Evolutionary conservation across 1,284 basidiomycete species (phyloP).

Genomic region (Ustilago vetiveriae): DNA sequence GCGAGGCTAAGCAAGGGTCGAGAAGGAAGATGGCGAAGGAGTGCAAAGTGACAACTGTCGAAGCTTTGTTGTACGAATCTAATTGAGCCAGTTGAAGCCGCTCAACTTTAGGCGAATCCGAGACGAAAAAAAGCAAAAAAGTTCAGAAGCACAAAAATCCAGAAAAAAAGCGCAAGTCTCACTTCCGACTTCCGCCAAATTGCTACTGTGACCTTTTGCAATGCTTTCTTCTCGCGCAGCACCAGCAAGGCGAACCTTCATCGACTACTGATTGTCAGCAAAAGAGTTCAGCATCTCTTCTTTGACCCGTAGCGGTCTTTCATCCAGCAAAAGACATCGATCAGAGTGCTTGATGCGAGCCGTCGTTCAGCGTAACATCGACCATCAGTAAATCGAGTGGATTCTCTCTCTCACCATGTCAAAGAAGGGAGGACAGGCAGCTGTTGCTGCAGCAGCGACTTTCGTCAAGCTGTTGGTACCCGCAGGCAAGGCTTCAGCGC

Average conservation of each 20-base stretch:
- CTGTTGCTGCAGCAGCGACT: conserved; percentile 41
- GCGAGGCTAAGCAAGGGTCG: not conserved
- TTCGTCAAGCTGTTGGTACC: conserved; percentile 78
- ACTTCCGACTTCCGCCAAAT: conserved; percentile 34
- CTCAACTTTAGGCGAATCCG: too few species aligned
- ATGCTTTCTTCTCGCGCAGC: conserved; percentile 10
- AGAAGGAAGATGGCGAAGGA: not conserved
- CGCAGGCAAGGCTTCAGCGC: conserved; percentile 93
- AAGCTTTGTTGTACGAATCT: not conserved
- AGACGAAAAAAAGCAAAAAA: conserved; percentile 11
- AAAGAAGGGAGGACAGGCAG: conserved; percentile 60
- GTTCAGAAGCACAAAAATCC: conserved; percentile 11
- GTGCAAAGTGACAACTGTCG: not conserved
- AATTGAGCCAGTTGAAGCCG: not conserved
- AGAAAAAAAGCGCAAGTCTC: conserved; percentile 2
- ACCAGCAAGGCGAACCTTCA: too few species aligned
- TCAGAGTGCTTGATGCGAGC: too few species aligned
- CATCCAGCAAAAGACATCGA: too few species aligned
- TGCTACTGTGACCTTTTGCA: conserved; percentile 3
- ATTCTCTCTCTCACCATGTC: conserved; percentile 44
- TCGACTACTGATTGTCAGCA: too few species aligned
- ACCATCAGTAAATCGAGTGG: too few species aligned
- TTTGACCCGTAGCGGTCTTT: too few species aligned
- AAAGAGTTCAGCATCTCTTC: too few species aligned
- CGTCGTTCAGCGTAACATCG: too few species aligned